Base-by-base conservation (phyloP, 1,284 basidiomycete genomes). In the Pseudozyma pruni region DNA sequence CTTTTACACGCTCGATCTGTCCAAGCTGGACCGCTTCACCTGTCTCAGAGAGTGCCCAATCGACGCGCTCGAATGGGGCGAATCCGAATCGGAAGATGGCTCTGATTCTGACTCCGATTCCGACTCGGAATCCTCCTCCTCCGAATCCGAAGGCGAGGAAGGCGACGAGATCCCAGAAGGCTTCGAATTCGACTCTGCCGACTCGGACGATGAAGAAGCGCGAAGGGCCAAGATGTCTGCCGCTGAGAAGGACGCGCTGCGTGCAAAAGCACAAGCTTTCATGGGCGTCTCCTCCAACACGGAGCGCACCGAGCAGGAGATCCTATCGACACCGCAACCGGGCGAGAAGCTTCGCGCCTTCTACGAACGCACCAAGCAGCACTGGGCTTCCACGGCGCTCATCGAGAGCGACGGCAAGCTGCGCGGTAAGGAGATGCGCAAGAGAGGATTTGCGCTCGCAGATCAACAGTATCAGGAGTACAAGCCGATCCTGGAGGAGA, bases 261-360 rank as follows among this genome's bases (percentile, higher is more conserved):
- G 88, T 0, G 83, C 84, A 13, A 84, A 88, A 76, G 91, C 91
- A 0, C 86, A 87, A 0, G 87, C 85, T 0, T 92, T 93, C 79
- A 87, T 91, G 85, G 90, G 89, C 9, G 89, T 90, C 0, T 83
- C 88, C 0, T 91, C 89, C 75, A 90, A 91, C 69, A 81, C 85
- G 2, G 85, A 85, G 0, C 85, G 88, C 3, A 88, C 90, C 0
- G 85, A 87, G 0, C 91, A 92, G 74, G 92, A 94, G 67, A 83
- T 88, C 0, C 80, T 92, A 39, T 90, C 90, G 59, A 94, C 93
- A 0, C 94, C 94, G 0, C 85, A 90, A 7, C 92, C 93, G 0
- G 92, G 92, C n/a, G 94, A 96, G 81, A 91, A 90, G 0, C 83
- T 95, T 8, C 89, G 91, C 0, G 86, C 87, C 81, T 95, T 95